phyloP scores from a whole-genome alignment of 2,329 filamentous ascomycete genomes.

The Pleoardoris graminearum region DNA sequence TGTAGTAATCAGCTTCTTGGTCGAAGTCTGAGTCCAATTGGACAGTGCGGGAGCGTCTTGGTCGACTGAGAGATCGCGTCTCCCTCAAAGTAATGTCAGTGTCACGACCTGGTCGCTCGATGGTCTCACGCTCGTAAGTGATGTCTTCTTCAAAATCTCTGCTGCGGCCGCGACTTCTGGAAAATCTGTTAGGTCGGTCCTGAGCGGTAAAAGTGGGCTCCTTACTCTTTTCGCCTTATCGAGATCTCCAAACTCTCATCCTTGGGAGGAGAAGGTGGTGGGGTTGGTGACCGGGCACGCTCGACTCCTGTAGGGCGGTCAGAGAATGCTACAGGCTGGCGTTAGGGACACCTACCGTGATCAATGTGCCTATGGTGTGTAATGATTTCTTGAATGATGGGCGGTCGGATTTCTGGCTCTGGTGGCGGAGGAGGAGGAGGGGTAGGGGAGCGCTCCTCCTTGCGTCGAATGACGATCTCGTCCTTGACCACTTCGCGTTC shows the following conservation, averaged over 20 bases:
- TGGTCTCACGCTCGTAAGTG: constrained; percentile 61
- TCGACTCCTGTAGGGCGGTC: constrained; percentile 46
- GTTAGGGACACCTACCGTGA: constrained; percentile 64
- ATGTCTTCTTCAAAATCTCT: constrained; percentile 66
- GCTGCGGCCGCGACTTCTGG: constrained; percentile 50
- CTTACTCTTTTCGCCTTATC: constrained; percentile 56
- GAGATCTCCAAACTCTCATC: constrained; percentile 61
- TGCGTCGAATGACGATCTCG: constrained; percentile 51
- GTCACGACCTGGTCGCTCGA: constrained; percentile 26
- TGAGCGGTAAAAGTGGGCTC: background rate
- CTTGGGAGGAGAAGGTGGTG: constrained; percentile 51
- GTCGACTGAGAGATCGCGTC: constrained; percentile 47
- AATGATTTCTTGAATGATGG: constrained; percentile 85
- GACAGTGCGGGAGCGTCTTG: constrained; percentile 48
- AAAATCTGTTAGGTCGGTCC: constrained; percentile 15
- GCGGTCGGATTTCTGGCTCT: constrained; percentile 71
- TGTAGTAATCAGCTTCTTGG: constrained; percentile 63
- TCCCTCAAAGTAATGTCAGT: constrained; percentile 36
- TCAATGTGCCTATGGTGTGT: constrained; percentile 87
- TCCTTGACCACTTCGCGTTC: constrained; percentile 43
- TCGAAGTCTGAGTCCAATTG: constrained; percentile 53
- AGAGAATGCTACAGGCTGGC: background rate
- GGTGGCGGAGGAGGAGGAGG: constrained; percentile 55
- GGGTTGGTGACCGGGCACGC: constrained; percentile 52
- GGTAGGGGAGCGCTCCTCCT: constrained; percentile 53